Percentiles rank a stretch among this genome's conserved stretches.
phyloP scores from a whole-genome alignment of 148 eudicot genomes.

The Vaccinium myrtillus region DNA sequence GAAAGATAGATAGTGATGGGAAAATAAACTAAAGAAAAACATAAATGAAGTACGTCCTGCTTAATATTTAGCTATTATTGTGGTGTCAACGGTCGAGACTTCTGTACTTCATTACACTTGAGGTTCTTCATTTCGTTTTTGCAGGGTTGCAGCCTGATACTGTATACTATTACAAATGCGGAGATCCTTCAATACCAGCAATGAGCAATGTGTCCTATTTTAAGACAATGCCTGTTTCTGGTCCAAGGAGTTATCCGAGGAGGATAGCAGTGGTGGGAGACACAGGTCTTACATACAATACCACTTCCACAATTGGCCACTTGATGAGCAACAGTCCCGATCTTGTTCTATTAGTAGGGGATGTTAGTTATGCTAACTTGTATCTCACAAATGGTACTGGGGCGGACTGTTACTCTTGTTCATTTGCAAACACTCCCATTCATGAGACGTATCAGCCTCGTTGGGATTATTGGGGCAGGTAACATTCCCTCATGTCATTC shows the following conservation, averaged over 20 bases:
- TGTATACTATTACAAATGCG: slow-evolving; percentile 75
- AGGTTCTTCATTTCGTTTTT: not conserved
- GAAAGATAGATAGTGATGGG: not conserved
- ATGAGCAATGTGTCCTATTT: slow-evolving; percentile 60
- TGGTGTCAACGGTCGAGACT: not conserved
- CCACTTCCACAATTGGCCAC: slow-evolving; percentile 73
- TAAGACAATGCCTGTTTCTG: slow-evolving; percentile 78
- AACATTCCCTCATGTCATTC: not conserved
- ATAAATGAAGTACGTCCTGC: not conserved
- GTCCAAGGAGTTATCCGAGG: slow-evolving; percentile 60
- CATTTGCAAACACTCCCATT: slow-evolving; percentile 81
- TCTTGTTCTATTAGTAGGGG: slow-evolving; percentile 83
- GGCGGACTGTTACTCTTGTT: slow-evolving; percentile 86
- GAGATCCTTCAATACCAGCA: slow-evolving; percentile 73
- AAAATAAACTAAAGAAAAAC: not conserved
- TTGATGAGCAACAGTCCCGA: slow-evolving; percentile 69
- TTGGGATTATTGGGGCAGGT: slow-evolving; percentile 99
- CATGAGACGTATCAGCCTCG: slow-evolving; percentile 98
- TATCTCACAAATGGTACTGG: slow-evolving; percentile 93
- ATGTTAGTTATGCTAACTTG: slow-evolving; percentile 80
- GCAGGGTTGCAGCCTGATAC: slow-evolving; percentile 69
- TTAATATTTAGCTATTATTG: not conserved
- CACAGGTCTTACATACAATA: slow-evolving; percentile 85
- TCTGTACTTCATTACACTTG: not conserved
- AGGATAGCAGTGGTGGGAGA: slow-evolving; percentile 84